Evolutionary conservation across 192 early-diverging fungal species (phyloP), one percentile per base, ranked within the genome.

Genomic region (Coemansia sp.): DNA sequence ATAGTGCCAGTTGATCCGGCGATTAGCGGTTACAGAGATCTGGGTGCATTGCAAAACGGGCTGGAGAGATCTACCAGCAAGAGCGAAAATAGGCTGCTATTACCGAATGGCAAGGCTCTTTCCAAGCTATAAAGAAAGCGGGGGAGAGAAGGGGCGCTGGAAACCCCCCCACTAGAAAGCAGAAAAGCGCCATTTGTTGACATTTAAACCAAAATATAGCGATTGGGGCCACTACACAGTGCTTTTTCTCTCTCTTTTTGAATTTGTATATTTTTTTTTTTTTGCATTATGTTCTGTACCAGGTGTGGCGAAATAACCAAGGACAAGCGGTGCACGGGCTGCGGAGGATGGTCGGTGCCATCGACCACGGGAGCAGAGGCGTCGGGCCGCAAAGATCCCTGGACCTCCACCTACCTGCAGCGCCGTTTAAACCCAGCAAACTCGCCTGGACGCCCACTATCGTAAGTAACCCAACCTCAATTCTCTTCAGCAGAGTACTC

Each of bases 361-460:
- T 62, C 75, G 0, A 71, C 65, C 10, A 63, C 75, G 1, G 67
- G 68, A 12, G 38, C 60, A 3, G 47, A 55, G 18, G 64, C 61
- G 0, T 35, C 46, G 10, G 75, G 62, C 19, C 59, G 65, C 16
- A 71, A 68, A 23, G 75, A 78, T 42, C 75, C 75, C 16, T 78
- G 75, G 75, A 55, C 64, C 9, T 71, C 75, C 3, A 63, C 63
- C 5, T 78, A 78, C 45, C 48, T 78, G 7, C 63, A 78, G 48
- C 63, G 64, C 0, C 59, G 75, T 15, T 47, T 76, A 15, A 68
- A 70, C 28, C 57, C 60, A 4, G 15, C 57, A 19, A 48, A 37
- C 40, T 36, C 55, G 14, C 33, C 6, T 35, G 33, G 33, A 31
- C 58, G 53, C 5, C 58, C 61, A 5, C 39, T 52, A 21, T 51